A percentile compares a stretch with the other conserved stretches of the same genome.
phyloP scores from a whole-genome alignment of 1,284 basidiomycete species.

The Trichosporon sp. region DNA sequence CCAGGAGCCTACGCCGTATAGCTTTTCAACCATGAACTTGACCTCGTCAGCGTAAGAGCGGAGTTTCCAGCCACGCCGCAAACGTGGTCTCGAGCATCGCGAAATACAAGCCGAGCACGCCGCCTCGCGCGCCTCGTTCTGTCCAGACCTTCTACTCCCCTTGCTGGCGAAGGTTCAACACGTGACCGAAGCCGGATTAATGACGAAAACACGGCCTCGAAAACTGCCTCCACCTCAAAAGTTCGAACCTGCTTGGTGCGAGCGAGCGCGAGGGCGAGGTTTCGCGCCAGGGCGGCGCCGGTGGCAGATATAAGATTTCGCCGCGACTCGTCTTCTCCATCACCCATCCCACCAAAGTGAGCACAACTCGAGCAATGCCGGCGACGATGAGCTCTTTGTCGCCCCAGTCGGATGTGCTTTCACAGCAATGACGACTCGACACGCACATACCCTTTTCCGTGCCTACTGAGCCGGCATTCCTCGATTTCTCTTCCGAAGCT shows the following conservation, averaged over 20 bases:
- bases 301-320: conserved; percentile 1
- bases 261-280: not conserved
- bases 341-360: not conserved
- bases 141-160: too few species aligned
- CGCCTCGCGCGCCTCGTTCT: too few species aligned
- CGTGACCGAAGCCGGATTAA: not conserved
- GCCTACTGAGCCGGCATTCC: not conserved
- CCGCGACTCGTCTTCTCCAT: not conserved
- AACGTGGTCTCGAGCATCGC: too few species aligned
- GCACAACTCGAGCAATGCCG: not conserved
- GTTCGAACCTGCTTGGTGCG: not conserved
- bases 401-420: conserved; percentile 2
- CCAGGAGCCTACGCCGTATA: too few species aligned
- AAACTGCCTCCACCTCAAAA: not conserved
- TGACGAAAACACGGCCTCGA: not conserved
- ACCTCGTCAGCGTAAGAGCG: too few species aligned
- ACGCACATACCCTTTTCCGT: conserved; percentile 1
- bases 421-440: conserved; percentile 3
- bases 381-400: conserved; percentile 3
- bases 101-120: too few species aligned
- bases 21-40: too few species aligned
- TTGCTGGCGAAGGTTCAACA: too few species aligned
- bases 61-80: too few species aligned
- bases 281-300: not conserved
- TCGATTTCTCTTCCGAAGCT: not conserved